Base-by-base conservation (phyloP, 2,329 filamentous ascomycete genomes). In the Aspergillus sclerotialis region DNA sequence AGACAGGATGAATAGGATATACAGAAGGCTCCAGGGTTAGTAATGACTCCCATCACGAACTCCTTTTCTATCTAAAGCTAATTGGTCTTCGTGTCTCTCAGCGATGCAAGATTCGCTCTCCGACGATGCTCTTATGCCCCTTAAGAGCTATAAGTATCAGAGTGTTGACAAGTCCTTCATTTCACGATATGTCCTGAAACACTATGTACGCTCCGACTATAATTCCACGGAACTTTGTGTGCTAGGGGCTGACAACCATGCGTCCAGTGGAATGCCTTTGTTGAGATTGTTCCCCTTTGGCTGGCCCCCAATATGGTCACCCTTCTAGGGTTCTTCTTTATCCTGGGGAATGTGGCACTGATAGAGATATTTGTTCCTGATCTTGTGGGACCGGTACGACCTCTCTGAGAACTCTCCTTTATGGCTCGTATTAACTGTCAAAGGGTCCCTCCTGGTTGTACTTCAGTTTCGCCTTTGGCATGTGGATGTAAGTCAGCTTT, bases 281-380 rank as follows among this genome's bases (percentile, higher is more conserved):
- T 96, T 51, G 80, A 94, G 59, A 67, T 95, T 27, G 68, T 98
- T 52, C 92, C 92, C 44, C 68, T 95, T 77, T 98, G 90, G 89
- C 76, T 98, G 35, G 92, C 92, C 17, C 92, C 92, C 21, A 98
- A 98, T 58, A 92, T 95, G 80, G 90, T 98, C 39, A 98, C 92
- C 46, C 72, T 98, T 15, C 65, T 96, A 30, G 92, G 92, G 38
- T 98, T 96, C 73, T 80, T 84, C 66, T 96, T 90, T 70, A 93
- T 98, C 50, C 68, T 98, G 33, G 79, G 68, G 40, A 96, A 98
- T 58, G 77, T 98, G 40, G 75, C 69, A 14, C 67, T 81, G 35
- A 65, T 95, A 37, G 79, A 84, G 40, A 68, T 94, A 31, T 84
- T 78, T 57, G 83, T 96, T 66, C 92, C 92, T 41, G 89, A 95